Evolutionary conservation across 1,284 basidiomycete species (phyloP).

Genomic region (Hymenochaete sp.): DNA sequence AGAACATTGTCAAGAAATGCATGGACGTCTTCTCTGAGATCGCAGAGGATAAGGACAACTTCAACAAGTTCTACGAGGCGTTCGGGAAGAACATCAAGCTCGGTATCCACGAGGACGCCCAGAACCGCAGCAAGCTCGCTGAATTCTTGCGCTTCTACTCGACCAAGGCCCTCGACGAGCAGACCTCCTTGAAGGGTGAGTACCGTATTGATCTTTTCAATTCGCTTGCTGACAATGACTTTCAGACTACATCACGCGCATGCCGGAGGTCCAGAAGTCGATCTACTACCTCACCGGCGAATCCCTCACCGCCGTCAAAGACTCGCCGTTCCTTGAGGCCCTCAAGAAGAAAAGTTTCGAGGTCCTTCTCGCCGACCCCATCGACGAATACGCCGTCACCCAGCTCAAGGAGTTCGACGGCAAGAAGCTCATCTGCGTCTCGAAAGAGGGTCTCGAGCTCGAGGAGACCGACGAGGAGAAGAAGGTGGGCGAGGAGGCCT

Average conservation of each 20-base stretch:
- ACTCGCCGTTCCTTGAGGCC: conserved; percentile 98
- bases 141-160: conserved; percentile 99
- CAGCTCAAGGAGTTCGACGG: conserved; percentile 99
- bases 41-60: conserved; percentile 99
- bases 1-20: conserved; percentile 98
- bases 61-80: conserved; percentile 92
- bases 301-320: conserved; percentile 83
- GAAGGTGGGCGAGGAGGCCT: conserved; percentile 81
- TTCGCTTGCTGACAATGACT: conserved; percentile 11
- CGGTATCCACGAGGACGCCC: conserved; percentile 98
- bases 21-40: conserved; percentile 95
- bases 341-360: conserved; percentile 99
- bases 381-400: conserved; percentile 95
- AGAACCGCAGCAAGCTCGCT: conserved; percentile 98
- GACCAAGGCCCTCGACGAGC: conserved; percentile 91
- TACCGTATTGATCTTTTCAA: conserved; percentile 10
- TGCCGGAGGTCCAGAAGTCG: conserved; percentile 98
- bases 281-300: conserved; percentile 99
- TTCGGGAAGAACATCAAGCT: conserved; percentile 99
- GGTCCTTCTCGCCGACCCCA: conserved; percentile 96
- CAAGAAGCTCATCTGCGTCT: conserved; percentile 97
- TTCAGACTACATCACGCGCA: conserved; percentile 96
- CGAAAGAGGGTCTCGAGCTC: conserved; percentile 98
- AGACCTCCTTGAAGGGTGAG: conserved; percentile 87
- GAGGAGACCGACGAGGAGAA: conserved; percentile 99